phyloP scores from a whole-genome alignment of 176 grass and related monocot species.

The Neostapfia colusana region DNA sequence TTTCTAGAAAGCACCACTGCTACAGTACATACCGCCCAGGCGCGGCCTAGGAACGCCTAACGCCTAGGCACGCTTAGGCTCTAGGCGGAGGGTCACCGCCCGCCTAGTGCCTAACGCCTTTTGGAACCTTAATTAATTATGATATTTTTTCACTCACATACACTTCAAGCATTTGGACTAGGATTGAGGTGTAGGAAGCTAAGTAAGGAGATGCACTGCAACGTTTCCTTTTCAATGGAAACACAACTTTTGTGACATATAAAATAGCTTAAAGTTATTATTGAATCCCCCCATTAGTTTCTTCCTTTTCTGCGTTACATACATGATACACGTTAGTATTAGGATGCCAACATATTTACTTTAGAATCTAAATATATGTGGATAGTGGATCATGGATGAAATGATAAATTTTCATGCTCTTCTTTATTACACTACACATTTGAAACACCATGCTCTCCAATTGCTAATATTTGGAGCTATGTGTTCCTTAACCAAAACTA shows the following conservation, averaged over 20 bases:
- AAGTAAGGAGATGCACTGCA: background rate
- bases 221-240: background rate
- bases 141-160: conserved; percentile 3
- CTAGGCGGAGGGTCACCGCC: no score
- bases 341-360: background rate
- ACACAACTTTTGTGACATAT: background rate
- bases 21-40: no score
- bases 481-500: background rate
- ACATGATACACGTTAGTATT: background rate
- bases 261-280: background rate
- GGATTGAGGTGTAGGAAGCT: background rate
- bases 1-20: no score
- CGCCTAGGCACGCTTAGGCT: no score
- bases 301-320: background rate
- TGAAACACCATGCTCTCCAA: conserved; percentile 7
- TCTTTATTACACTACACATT: background rate
- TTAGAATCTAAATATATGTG: background rate
- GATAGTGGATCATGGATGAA: conserved; percentile 18
- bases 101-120: no score
- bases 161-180: background rate
- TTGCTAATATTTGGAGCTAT: conserved; percentile 13
- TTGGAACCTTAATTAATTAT: no score
- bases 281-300: background rate
- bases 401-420: background rate
- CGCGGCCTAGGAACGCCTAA: no score